These are phyloP conservation scores for Leishmania major DNA, from an alignment of 208 protist species.

Conservation along the genomic window DNA sequence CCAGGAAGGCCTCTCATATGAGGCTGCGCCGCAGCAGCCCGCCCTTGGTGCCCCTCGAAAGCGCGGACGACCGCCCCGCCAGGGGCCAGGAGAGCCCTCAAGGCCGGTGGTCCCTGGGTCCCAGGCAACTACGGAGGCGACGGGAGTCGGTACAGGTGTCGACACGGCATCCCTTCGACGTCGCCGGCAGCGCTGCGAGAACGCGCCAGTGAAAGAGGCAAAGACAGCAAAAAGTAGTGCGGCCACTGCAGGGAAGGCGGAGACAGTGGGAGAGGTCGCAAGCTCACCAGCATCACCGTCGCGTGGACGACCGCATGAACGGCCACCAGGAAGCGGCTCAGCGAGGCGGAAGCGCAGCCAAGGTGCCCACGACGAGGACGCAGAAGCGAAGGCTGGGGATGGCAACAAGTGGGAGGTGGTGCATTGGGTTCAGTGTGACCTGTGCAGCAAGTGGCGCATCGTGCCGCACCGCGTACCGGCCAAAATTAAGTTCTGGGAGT, in stretches of 20 bases:
- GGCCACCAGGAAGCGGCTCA: background rate
- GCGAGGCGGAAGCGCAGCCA: background rate
- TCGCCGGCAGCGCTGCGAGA: slow-evolving; percentile 9
- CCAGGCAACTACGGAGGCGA: background rate
- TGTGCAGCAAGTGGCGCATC: slow-evolving; percentile 84
- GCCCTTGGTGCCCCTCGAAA: background rate
- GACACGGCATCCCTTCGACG: background rate
- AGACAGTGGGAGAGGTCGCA: background rate
- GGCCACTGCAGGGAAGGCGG: background rate
- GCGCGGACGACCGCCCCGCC: background rate
- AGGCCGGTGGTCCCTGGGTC: background rate
- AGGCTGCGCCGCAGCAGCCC: background rate
- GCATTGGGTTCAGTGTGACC: slow-evolving; percentile 86
- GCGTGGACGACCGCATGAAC: background rate
- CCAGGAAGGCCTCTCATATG: background rate
- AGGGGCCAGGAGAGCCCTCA: background rate
- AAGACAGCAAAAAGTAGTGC: background rate
- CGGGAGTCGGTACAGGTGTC: background rate
- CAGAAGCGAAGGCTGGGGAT: background rate
- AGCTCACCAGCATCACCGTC: background rate
- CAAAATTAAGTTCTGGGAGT: slow-evolving; percentile 57
- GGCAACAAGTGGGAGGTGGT: slow-evolving; percentile 43
- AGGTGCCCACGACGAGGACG: background rate
- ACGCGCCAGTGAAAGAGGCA: background rate
- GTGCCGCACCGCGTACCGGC: slow-evolving; percentile 48